Evolutionary conservation across 2,329 filamentous ascomycete species (phyloP), one percentile per base, ranked within the genome.

Genomic region (Huntiella moniliformis): DNA sequence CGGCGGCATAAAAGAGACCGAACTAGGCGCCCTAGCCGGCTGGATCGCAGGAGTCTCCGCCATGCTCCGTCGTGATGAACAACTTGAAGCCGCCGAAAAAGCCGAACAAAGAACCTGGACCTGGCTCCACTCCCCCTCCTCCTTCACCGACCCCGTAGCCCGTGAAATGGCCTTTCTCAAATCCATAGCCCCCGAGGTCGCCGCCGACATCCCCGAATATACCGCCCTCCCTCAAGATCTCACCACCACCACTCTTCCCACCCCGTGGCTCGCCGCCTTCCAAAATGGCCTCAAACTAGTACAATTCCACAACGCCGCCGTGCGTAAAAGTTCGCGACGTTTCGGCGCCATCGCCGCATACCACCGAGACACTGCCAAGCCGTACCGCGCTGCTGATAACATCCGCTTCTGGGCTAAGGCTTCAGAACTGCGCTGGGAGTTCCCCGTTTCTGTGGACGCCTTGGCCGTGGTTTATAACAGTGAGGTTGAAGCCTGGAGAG

Each of bases 401-500:
- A 69, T 98, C 51, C 76, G 86, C 36, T 98, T 82, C 67, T 98
- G 91, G 88, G 74, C 82, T 62, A 98, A 98, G 65, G 91, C 88
- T 1, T 86, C 87, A 5, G 87, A 98, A 63, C 68, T 96, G 49
- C 77, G 91, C 46, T 98, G 88, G 79, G 91, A 96, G 62, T 74
- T 87, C 35, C 73, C 82, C 53, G 67, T 96, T 44, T 74, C 79
- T 52, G 70, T 94, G 45, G 85, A 95, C 56, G 84, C 88, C 16
- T 79, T 92, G 61, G 85, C 80, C 22, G 73, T 95, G 5, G 87
- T 94, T 16, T 81, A 87, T 57, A 79, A 79, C 56, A 79, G 70
- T 50, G 69, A 73, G 42, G 70, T 70, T 1, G 68, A 74, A 45
- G 76, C 77, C 10, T 95, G 87, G 87, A 66, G 71, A 44, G 73